phyloP scores from a whole-genome alignment of 306 rosid genomes.

The Geum urbanum region DNA sequence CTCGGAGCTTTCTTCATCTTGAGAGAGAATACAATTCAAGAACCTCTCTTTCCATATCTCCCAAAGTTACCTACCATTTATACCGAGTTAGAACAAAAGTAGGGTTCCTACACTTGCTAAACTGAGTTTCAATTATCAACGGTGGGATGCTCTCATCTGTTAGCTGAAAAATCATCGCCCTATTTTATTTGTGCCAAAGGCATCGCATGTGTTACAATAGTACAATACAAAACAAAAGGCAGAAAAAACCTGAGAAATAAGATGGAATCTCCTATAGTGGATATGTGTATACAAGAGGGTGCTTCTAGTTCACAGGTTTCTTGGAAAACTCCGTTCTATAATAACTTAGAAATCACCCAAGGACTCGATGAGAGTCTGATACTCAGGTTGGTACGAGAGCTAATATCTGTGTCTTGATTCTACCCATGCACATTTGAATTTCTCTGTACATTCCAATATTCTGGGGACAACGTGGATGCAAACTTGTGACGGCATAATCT shows the following conservation, averaged over 20 bases:
- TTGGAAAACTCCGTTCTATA: neutral
- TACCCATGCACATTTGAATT: slow-evolving; percentile 90
- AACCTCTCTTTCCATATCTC: too few species aligned
- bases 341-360: slow-evolving; percentile 11
- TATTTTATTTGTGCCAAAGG: neutral
- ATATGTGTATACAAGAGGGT: slow-evolving; percentile 30
- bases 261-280: slow-evolving; percentile 14
- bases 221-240: neutral
- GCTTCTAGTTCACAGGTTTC: slow-evolving; percentile 10
- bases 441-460: slow-evolving; percentile 82
- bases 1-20: too few species aligned
- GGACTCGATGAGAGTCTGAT: neutral
- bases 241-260: neutral
- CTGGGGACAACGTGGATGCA: slow-evolving; percentile 65
- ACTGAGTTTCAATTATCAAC: neutral
- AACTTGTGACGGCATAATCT: slow-evolving; percentile 69
- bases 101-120: too few species aligned
- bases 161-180: neutral
- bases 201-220: neutral
- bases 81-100: too few species aligned
- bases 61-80: too few species aligned
- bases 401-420: slow-evolving; percentile 84
- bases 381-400: slow-evolving; percentile 82
- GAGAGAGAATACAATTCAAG: too few species aligned
- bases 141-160: neutral